Percentiles rank a stretch among this genome's conserved stretches.
Evolutionary conservation across 192 early-diverging fungal species (phyloP).

Genomic region (Kickxella alabastrina): DNA sequence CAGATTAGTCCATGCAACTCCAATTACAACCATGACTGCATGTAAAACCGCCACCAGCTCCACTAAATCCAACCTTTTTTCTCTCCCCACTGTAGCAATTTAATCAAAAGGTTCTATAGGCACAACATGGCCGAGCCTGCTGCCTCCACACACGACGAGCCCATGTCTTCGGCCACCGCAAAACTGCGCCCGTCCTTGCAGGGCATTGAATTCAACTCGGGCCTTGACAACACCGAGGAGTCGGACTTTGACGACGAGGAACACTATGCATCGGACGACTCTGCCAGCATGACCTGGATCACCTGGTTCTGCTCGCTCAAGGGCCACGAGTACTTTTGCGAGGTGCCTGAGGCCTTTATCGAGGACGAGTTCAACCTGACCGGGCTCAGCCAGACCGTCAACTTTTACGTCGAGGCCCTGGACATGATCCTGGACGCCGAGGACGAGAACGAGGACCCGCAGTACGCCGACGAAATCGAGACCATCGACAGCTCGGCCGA

Average conservation of each 20-base stretch:
- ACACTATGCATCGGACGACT: conserved; percentile 39
- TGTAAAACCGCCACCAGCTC: no score
- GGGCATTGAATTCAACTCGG: conserved; percentile 20
- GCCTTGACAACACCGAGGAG: conserved; percentile 40
- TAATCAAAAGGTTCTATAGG: conserved; percentile 33
- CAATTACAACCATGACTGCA: no score
- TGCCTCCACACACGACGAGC: conserved; percentile 18
- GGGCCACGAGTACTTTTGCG: conserved; percentile 75
- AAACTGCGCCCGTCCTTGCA: conserved; percentile 3
- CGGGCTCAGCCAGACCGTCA: conserved; percentile 77
- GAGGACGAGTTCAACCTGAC: conserved; percentile 98
- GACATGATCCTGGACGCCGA: conserved; percentile 94
- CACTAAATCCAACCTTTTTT: no score
- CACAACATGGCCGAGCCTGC: conserved; percentile 41
- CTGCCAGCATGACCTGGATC: conserved; percentile 62
- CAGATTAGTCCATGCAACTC: no score
- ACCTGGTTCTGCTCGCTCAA: conserved; percentile 71
- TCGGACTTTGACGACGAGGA: conserved; percentile 43
- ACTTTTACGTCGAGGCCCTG: conserved; percentile 85
- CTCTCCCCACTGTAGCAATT: conserved; percentile 11
- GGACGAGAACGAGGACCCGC: conserved; percentile 47
- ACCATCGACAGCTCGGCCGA: conserved; percentile 83
- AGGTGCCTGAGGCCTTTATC: conserved; percentile 76
- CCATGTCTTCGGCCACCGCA: neutral
- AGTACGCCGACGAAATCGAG: conserved; percentile 65